phyloP scores from a whole-genome alignment of 768 basidiomycete species.

The Flagelloscypha sp. region DNA sequence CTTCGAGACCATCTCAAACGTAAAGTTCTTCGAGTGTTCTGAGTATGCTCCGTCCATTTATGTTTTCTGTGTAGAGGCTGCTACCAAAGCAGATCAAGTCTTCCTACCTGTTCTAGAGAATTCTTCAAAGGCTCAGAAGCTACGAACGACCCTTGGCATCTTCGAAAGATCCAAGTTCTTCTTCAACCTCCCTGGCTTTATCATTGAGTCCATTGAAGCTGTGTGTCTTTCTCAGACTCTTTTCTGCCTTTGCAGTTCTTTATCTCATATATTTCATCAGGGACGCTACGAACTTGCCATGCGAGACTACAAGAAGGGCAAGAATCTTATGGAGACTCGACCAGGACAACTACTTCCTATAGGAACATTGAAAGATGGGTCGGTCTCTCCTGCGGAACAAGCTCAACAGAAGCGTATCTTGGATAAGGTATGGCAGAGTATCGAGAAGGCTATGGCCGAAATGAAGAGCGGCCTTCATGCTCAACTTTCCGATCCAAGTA shows the following conservation, averaged over 20 bases:
- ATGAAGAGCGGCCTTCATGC: slow-evolving; percentile 72
- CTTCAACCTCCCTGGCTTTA: slow-evolving; percentile 91
- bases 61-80: slow-evolving; percentile 51
- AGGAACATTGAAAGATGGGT: slow-evolving; percentile 52
- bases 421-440: slow-evolving; percentile 92
- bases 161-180: slow-evolving; percentile 98
- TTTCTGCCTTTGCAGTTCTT: slow-evolving; percentile 1
- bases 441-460: slow-evolving; percentile 91
- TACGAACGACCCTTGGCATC: slow-evolving; percentile 87
- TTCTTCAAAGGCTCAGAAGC: slow-evolving; percentile 85
- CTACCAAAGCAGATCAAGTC: slow-evolving; percentile 88
- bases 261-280: slow-evolving; percentile 31
- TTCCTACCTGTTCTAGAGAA: slow-evolving; percentile 96
- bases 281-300: slow-evolving; percentile 91
- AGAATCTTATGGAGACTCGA: slow-evolving; percentile 81
- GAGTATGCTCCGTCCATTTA: slow-evolving; percentile 1
- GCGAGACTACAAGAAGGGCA: slow-evolving; percentile 96
- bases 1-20: slow-evolving; percentile 82
- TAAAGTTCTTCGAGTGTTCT: slow-evolving; percentile 36
- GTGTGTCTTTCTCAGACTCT: slow-evolving; percentile 35
- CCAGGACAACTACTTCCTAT: slow-evolving; percentile 77
- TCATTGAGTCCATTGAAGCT: slow-evolving; percentile 83
- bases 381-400: slow-evolving; percentile 38
- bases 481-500: slow-evolving; percentile 73
- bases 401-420: slow-evolving; percentile 87